Conservation (phyloP, 164 flowering plant genomes). For the Nelumbo lutea region DNA sequence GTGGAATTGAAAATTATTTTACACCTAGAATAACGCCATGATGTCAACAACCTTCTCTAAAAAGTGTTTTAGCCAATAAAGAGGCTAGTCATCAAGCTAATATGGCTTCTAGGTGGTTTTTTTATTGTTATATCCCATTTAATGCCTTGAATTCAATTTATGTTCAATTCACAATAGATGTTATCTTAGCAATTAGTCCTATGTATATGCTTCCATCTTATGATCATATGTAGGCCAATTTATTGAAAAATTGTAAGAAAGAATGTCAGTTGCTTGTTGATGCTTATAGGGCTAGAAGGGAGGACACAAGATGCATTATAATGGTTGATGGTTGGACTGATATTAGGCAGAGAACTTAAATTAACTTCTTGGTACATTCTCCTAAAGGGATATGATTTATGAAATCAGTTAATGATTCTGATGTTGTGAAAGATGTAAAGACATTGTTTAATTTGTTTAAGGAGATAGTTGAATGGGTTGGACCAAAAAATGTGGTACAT, state of each 20-base stretch:
- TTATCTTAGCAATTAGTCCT: background rate
- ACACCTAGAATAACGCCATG: too few species aligned
- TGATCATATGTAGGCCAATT: background rate
- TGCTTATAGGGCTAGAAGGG: background rate
- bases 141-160: constrained; percentile 7
- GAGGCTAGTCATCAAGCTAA: too few species aligned
- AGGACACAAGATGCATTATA: constrained; percentile 8
- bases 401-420: constrained; percentile 8
- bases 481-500: constrained; percentile 1
- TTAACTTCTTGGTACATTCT: constrained; percentile 10
- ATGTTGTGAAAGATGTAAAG: background rate
- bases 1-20: too few species aligned
- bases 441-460: background rate
- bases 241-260: background rate
- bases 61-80: too few species aligned
- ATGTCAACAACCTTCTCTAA: too few species aligned
- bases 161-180: constrained; percentile 3
- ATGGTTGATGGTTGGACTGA: constrained; percentile 16
- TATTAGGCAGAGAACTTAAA: background rate
- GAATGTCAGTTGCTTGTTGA: background rate
- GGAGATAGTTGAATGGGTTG: constrained; percentile 7
- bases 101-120: background rate
- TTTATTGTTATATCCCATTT: constrained; percentile 11
- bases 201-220: constrained; percentile 5
- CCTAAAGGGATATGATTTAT: constrained; percentile 6